Percentiles rank a stretch among this genome's conserved stretches.
phyloP scores from a whole-genome alignment of 352 stramenopile species.

The Phytophthora pistaciae region DNA sequence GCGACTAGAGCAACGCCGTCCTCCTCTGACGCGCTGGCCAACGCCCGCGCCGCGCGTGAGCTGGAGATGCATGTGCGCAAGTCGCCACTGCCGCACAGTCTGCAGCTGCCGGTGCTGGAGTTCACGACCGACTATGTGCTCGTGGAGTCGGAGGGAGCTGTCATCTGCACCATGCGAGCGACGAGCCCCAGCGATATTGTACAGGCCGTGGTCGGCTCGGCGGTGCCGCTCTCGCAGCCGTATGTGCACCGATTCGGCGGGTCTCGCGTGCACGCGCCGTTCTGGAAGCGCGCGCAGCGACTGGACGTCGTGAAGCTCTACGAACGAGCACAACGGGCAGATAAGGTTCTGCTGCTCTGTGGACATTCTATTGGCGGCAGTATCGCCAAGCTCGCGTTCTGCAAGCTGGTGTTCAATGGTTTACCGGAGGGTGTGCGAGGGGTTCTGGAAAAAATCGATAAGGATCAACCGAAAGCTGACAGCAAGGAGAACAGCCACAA shows the following conservation, averaged over 20 bases:
- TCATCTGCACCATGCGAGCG: slow-evolving; percentile 76
- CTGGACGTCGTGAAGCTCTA: slow-evolving; percentile 59
- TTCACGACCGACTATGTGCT: slow-evolving; percentile 62
- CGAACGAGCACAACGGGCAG: slow-evolving; percentile 36
- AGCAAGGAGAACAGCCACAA: slow-evolving; percentile 32
- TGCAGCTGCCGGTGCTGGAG: slow-evolving; percentile 61
- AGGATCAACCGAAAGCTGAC: slow-evolving; percentile 42
- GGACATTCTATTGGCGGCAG: slow-evolving; percentile 83
- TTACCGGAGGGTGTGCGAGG: slow-evolving; percentile 50
- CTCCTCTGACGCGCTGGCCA: slow-evolving; percentile 16
- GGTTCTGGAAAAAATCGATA: slow-evolving; percentile 61
- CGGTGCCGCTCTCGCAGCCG: slow-evolving; percentile 67
- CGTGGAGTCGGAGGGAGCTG: slow-evolving; percentile 62
- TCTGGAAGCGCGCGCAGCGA: slow-evolving; percentile 73
- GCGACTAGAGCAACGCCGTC: slow-evolving; percentile 33
- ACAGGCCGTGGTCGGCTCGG: slow-evolving; percentile 71
- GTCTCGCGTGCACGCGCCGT: slow-evolving; percentile 74
- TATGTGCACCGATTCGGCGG: slow-evolving; percentile 80
- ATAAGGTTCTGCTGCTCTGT: slow-evolving; percentile 77
- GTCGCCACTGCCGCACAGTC: slow-evolving; percentile 67
- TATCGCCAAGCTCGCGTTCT: slow-evolving; percentile 78
- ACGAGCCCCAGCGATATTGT: slow-evolving; percentile 69
- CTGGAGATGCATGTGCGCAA: slow-evolving; percentile 66
- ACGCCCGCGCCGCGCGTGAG: slow-evolving; percentile 36
- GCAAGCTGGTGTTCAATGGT: slow-evolving; percentile 72